These are phyloP conservation scores for Solanum bulbocastanum DNA, from an alignment of 257 asterid genomes.

Conservation along the genomic window DNA sequence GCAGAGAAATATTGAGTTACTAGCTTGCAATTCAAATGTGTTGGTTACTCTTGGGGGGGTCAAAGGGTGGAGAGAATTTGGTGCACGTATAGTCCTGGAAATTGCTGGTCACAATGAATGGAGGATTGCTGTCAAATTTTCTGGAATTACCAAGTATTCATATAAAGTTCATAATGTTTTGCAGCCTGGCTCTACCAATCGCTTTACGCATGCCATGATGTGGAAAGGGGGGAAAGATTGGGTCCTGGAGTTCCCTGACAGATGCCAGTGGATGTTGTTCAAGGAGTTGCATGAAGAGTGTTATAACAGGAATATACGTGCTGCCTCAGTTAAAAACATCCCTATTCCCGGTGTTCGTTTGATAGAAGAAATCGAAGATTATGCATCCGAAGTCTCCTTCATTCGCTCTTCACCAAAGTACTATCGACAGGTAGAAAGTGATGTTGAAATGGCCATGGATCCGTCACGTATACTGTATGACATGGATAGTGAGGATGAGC, in stretches of 20 bases:
- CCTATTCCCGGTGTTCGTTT: constrained; percentile 91
- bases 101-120: constrained; percentile 76
- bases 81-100: constrained; percentile 65
- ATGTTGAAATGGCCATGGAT: constrained; percentile 88
- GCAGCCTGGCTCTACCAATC: constrained; percentile 88
- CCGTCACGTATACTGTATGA: constrained; percentile 64
- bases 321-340: constrained; percentile 86
- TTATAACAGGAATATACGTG: constrained; percentile 81
- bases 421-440: constrained; percentile 70
- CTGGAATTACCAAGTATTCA: constrained; percentile 64
- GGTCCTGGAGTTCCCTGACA: constrained; percentile 85
- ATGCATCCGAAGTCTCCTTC: constrained; percentile 38
- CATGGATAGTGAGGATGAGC: constrained; percentile 93
- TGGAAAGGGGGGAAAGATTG: constrained; percentile 99
- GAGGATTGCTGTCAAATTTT: constrained; percentile 67
- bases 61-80: constrained; percentile 93
- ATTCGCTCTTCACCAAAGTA: constrained; percentile 47
- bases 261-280: constrained; percentile 86
- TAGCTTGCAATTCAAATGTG: constrained; percentile 63
- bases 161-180: constrained; percentile 61
- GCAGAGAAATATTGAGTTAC: constrained; percentile 47
- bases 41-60: constrained; percentile 63
- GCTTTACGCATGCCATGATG: constrained; percentile 95
- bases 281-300: constrained; percentile 97
- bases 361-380: constrained; percentile 55